A percentile compares a stretch with the other conserved stretches of the same genome.
Conservation (phyloP, 164 flowering plant genomes). For the Malania oleifera region DNA sequence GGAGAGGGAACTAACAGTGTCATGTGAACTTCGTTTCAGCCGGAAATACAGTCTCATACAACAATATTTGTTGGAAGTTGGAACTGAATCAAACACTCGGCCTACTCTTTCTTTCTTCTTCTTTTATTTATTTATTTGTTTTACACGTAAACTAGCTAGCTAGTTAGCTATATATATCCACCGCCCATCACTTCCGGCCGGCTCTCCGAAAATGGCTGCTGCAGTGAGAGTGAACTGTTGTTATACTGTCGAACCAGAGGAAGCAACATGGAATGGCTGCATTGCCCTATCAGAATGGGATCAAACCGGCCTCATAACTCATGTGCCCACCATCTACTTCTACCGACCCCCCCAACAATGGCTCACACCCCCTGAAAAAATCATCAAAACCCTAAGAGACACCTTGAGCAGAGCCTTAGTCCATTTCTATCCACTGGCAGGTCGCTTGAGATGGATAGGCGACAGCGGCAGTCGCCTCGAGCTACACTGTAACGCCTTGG, state of each 20-base stretch:
- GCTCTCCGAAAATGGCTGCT: no score
- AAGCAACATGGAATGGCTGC: constrained; percentile 7
- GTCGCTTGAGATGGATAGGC: constrained; percentile 27
- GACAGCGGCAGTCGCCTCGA: constrained; percentile 32
- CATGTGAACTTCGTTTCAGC: no score
- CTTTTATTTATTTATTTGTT: no score
- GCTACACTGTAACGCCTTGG: constrained; percentile 41
- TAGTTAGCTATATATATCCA: no score
- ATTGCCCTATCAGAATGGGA: constrained; percentile 14
- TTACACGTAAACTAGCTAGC: no score
- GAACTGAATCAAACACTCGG: no score
- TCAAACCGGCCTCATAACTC: constrained; percentile 5
- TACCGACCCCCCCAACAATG: constrained; percentile 13
- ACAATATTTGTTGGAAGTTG: no score
- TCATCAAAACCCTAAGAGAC: constrained; percentile 18
- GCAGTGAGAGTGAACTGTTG: constrained; percentile 3
- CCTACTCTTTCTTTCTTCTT: no score
- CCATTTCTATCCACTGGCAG: constrained; percentile 42
- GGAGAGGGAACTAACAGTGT: no score
- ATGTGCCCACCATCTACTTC: constrained; percentile 17
- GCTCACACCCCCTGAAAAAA: not conserved
- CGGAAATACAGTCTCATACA: no score
- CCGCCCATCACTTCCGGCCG: no score
- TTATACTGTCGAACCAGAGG: constrained; percentile 11
- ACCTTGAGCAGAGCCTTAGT: constrained; percentile 27